phyloP scores from a whole-genome alignment of 2,329 filamentous ascomycete species.

The Geosmithia morbida region DNA sequence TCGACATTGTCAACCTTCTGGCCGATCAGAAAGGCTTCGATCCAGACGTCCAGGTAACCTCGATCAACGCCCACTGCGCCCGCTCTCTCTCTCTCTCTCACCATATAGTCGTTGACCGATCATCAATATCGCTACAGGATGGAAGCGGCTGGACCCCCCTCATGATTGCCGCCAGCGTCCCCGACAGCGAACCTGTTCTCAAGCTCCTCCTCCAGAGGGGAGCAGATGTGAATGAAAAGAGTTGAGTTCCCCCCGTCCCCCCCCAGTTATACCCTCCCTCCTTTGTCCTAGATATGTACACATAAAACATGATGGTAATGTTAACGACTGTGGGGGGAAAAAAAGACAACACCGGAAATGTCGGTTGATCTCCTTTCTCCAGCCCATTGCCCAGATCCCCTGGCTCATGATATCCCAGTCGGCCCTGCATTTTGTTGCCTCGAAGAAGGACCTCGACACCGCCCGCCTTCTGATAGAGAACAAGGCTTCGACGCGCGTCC shows the following conservation, averaged over 20 bases:
- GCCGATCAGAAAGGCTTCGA: constrained; percentile 63
- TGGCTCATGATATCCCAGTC: constrained; percentile 35
- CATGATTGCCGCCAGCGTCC: constrained; percentile 68
- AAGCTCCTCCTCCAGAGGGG: constrained; percentile 53
- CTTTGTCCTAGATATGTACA: neutral
- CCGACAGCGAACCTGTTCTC: constrained; percentile 55
- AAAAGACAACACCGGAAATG: constrained; percentile 53
- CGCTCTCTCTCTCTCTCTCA: neutral
- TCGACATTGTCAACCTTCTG: constrained; percentile 60
- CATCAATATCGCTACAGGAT: constrained; percentile 41
- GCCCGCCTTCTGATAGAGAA: constrained; percentile 63
- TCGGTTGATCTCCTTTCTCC: constrained; percentile 10
- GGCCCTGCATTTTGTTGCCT: constrained; percentile 80
- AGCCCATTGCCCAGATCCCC: neutral
- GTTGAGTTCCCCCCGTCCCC: constrained; percentile 22
- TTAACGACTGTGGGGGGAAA: neutral
- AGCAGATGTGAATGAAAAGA: constrained; percentile 62
- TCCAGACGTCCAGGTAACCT: constrained; percentile 63
- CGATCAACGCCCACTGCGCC: too few species aligned
- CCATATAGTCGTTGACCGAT: neutral
- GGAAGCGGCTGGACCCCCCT: constrained; percentile 70
- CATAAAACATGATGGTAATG: neutral
- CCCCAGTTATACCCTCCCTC: too few species aligned
- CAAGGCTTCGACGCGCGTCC: constrained; percentile 65
- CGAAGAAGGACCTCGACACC: constrained; percentile 74